A percentile compares a stretch with the other conserved stretches of the same genome.
Evolutionary conservation across 176 grass and related monocot genomes (phyloP).

Genomic region (Saccharum spontaneum): DNA sequence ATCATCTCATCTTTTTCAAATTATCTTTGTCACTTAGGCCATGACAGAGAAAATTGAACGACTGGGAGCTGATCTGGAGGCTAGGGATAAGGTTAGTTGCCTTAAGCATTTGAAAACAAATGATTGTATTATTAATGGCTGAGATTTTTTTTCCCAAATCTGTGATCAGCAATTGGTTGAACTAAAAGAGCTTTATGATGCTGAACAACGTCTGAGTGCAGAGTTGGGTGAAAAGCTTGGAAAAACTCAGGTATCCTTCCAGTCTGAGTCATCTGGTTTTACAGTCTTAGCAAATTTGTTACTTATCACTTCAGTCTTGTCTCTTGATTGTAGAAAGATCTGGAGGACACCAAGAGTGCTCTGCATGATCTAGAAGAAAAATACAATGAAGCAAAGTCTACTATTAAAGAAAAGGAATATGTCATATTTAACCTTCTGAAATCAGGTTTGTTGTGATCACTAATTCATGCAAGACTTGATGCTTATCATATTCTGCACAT

Average conservation of each 20-base stretch:
- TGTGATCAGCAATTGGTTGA: constrained; percentile 79
- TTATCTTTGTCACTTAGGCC: constrained; percentile 53
- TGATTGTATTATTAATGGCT: constrained; percentile 18
- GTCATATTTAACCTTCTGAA: constrained; percentile 90
- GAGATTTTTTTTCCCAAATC: constrained; percentile 25
- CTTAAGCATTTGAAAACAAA: constrained; percentile 36
- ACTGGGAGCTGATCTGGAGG: constrained; percentile 84
- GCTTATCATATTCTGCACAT: constrained; percentile 27
- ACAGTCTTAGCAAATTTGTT: constrained; percentile 15
- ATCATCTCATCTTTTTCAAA: constrained; percentile 18
- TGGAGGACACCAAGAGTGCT: constrained; percentile 73
- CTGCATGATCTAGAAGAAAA: constrained; percentile 93
- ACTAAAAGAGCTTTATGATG: constrained; percentile 92
- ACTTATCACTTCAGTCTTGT: constrained; percentile 14
- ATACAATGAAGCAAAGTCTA: constrained; percentile 88
- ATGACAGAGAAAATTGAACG: constrained; percentile 97
- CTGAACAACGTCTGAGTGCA: constrained; percentile 83
- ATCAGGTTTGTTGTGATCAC: constrained; percentile 60
- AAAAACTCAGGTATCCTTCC: constrained; percentile 65
- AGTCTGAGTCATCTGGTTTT: constrained; percentile 25
- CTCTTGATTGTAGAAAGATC: constrained; percentile 68
- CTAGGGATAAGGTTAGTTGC: constrained; percentile 84
- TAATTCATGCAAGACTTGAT: constrained; percentile 20
- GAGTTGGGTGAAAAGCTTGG: constrained; percentile 89
- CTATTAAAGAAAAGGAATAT: constrained; percentile 99